These are phyloP conservation scores for Acanthamoeba triangularis DNA, from an alignment of 208 protist species.

Conservation along the genomic window DNA sequence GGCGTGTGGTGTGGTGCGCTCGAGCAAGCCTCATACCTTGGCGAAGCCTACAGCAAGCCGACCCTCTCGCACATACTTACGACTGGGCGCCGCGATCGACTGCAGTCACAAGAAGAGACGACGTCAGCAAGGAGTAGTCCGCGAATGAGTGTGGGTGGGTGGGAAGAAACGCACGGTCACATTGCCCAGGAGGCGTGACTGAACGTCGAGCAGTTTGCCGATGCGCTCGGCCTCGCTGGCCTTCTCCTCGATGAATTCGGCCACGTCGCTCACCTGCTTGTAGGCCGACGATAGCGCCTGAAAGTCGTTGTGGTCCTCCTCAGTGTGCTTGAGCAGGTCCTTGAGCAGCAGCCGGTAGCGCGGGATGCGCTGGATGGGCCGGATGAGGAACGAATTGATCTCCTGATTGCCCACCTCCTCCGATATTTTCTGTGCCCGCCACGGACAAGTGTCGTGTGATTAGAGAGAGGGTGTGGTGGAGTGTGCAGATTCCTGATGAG, in stretches of 20 bases:
- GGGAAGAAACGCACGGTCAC: not conserved
- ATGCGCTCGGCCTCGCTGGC: slow-evolving; percentile 60
- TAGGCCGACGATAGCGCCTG: not conserved
- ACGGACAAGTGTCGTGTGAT: not conserved
- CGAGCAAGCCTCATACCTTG: not conserved
- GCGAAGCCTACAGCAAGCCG: not conserved
- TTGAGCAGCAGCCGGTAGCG: slow-evolving; percentile 75
- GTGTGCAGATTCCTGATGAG: not conserved
- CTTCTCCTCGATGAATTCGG: slow-evolving; percentile 62
- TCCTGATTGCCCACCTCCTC: slow-evolving; percentile 32
- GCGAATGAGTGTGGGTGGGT: not conserved
- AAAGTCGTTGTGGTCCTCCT: slow-evolving; percentile 60
- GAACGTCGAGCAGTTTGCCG: slow-evolving; percentile 52
- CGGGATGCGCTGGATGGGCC: slow-evolving; percentile 74
- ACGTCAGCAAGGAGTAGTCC: not conserved
- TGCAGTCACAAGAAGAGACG: not conserved
- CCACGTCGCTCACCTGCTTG: slow-evolving; percentile 65
- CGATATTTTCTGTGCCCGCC: not conserved
- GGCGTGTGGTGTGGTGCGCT: too few species aligned
- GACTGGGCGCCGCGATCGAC: slow-evolving; percentile 9
- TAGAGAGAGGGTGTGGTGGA: not conserved
- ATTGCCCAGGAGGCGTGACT: slow-evolving; percentile 59
- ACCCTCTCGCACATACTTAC: slow-evolving; percentile 63
- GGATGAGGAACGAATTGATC: slow-evolving; percentile 65
- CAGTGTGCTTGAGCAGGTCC: slow-evolving; percentile 73